These are phyloP conservation scores for Fagus sylvatica DNA, from an alignment of 306 rosid genomes.

Conservation along the genomic window DNA sequence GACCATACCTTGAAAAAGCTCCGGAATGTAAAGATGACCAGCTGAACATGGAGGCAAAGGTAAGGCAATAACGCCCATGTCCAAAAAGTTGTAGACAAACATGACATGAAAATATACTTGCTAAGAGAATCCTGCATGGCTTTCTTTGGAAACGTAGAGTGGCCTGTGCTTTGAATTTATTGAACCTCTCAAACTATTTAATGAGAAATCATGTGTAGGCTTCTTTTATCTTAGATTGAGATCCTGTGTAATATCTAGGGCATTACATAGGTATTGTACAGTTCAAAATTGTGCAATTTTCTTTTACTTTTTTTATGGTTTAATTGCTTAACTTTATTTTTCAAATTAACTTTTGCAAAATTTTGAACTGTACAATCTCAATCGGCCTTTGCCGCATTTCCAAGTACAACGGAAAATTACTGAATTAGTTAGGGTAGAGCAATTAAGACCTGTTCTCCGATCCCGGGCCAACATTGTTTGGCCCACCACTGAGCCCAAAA, in stretches of 20 bases:
- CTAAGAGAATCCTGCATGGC: neutral
- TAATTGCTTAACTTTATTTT: no score
- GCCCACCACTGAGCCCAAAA: no score
- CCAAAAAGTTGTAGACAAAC: neutral
- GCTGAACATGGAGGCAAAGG: neutral
- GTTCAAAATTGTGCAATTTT: no score
- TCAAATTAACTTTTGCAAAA: no score
- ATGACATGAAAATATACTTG: neutral
- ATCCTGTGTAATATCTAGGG: no score
- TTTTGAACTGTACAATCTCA: no score
- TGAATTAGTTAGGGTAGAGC: no score
- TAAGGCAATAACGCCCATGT: neutral
- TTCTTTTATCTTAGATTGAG: neutral
- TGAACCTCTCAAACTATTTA: neutral
- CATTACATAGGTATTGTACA: no score
- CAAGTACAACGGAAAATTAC: no score
- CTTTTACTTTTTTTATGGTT: no score
- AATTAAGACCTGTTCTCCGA: no score
- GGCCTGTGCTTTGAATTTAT: neutral
- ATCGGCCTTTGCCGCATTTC: neutral
- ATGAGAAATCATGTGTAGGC: neutral
- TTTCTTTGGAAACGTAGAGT: neutral
- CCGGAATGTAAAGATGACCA: neutral
- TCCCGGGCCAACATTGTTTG: no score
- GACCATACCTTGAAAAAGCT: constrained; percentile 1